Base-by-base conservation (phyloP, 257 asterid genomes). In the Craterostigma plantagineum region DNA sequence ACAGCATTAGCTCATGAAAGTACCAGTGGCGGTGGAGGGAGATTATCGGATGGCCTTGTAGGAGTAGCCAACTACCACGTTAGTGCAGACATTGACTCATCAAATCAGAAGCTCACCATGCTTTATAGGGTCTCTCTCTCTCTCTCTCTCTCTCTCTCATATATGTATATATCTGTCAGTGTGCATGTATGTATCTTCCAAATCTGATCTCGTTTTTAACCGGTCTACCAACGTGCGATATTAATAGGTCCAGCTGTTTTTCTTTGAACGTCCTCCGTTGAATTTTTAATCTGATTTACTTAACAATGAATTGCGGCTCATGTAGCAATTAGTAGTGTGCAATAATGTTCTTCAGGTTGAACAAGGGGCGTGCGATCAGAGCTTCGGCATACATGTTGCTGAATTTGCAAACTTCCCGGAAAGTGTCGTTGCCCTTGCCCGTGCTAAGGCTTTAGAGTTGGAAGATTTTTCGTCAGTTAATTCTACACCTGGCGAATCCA, bases 371-470 rank as follows among this genome's bases (percentile, higher is more conserved):
- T 87, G 98, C 52, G 98, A 87, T 72, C 98, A 87, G 62, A 87
- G 98, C 71, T 87, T 87, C 49, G 98, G 98, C 35, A 82, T 87
- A 54, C 98, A 82, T 59, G 98, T 87, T 38, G 98, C 98, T 35
- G 98, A 87, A 62, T 82, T 87, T 62, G 98, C 98, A 12, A 82
- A 87, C 56, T 87, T 87, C 56, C 98, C 98, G 34, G 93, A 65
- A 62, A 73, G 81, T 52, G 98, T 87, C 17, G 75, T 87, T 49
- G 67, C 76, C 47, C 92, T 87, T 62, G 95, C 95, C 62, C 74
- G 92, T 48, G 85, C 73, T 48, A 87, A 87, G 76, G 98, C 98
- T 51, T 75, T 83, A 48, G 98, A 87, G 59, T 56, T 87, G 60
- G 98, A 87, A 78, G 92, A 87, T 60, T 87, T 87, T 70, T 74